Conservation (phyloP, 495 filamentous ascomycete genomes). For the Podospora conica region DNA sequence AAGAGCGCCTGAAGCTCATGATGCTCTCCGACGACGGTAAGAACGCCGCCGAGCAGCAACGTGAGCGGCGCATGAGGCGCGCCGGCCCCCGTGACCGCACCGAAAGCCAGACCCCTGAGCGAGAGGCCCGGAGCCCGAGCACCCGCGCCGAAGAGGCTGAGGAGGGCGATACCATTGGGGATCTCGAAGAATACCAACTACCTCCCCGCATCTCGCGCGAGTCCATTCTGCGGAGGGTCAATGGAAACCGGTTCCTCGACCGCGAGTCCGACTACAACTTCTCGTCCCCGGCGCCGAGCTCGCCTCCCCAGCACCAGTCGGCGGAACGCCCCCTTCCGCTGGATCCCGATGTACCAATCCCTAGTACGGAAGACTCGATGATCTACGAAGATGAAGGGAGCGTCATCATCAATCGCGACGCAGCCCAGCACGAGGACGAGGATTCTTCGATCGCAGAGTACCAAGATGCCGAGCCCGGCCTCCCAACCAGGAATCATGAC, state of each 20-base stretch:
- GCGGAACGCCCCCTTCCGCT: constrained; percentile 46
- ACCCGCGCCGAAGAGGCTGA: constrained; percentile 29
- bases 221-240: constrained; percentile 83
- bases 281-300: constrained; percentile 50
- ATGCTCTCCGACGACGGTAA: constrained; percentile 62
- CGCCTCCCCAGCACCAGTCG: constrained; percentile 21
- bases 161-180: constrained; percentile 48
- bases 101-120: constrained; percentile 45
- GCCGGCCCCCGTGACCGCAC: constrained; percentile 42
- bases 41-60: constrained; percentile 49
- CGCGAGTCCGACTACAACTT: constrained; percentile 59
- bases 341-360: constrained; percentile 83
- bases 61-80: constrained; percentile 55
- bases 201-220: constrained; percentile 84
- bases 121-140: constrained; percentile 36
- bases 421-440: constrained; percentile 55
- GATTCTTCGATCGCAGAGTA: constrained; percentile 69
- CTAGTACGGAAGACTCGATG: constrained; percentile 54
- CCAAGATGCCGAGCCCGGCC: constrained; percentile 37
- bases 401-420: constrained; percentile 63
- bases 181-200: constrained; percentile 54
- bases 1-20: constrained; percentile 78
- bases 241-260: constrained; percentile 54
- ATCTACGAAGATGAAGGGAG: constrained; percentile 45
- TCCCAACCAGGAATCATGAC: constrained; percentile 11